Evolutionary conservation across 495 filamentous ascomycete species (phyloP).

Genomic region (Lophiostoma macrostomum): DNA sequence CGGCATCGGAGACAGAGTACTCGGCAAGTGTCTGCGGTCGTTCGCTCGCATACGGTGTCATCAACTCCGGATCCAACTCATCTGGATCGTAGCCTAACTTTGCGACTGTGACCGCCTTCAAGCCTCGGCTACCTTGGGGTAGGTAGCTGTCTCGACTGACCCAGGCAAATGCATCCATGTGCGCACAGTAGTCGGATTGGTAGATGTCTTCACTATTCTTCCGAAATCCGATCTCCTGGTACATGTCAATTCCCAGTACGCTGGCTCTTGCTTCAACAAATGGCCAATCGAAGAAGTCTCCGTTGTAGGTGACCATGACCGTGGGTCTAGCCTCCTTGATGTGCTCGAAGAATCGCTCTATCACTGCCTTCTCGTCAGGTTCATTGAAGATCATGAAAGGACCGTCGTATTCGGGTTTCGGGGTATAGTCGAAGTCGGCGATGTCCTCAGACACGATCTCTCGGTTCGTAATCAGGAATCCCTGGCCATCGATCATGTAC

Average conservation of each 20-base stretch:
- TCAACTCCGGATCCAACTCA: constrained; percentile 94
- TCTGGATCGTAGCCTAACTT: constrained; percentile 99
- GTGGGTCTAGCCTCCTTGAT: constrained; percentile 93
- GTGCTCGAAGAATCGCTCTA: constrained; percentile 93
- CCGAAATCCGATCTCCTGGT: constrained; percentile 92
- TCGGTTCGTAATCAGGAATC: constrained; percentile 96
- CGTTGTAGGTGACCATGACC: constrained; percentile 99
- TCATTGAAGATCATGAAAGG: constrained; percentile 98
- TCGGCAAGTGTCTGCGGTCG: constrained; percentile 90
- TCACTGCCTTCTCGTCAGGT: constrained; percentile 79
- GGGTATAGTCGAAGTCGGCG: constrained; percentile 95
- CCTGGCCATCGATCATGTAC: constrained; percentile 99
- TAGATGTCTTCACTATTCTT: constrained; percentile 95
- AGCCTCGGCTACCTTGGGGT: constrained; percentile 91
- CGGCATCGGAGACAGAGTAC: constrained; percentile 98
- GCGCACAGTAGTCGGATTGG: constrained; percentile 88
- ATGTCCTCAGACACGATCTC: constrained; percentile 99
- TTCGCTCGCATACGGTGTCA: constrained; percentile 88
- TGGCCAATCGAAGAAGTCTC: constrained; percentile 99
- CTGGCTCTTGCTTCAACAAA: constrained; percentile 93
- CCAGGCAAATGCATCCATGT: constrained; percentile 99
- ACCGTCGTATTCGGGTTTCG: constrained; percentile 91
- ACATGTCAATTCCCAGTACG: constrained; percentile 98
- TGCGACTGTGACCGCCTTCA: constrained; percentile 96
- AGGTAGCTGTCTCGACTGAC: constrained; percentile 98